phyloP scores from a whole-genome alignment of 768 basidiomycete species.

The Boletus eberwhitei region DNA sequence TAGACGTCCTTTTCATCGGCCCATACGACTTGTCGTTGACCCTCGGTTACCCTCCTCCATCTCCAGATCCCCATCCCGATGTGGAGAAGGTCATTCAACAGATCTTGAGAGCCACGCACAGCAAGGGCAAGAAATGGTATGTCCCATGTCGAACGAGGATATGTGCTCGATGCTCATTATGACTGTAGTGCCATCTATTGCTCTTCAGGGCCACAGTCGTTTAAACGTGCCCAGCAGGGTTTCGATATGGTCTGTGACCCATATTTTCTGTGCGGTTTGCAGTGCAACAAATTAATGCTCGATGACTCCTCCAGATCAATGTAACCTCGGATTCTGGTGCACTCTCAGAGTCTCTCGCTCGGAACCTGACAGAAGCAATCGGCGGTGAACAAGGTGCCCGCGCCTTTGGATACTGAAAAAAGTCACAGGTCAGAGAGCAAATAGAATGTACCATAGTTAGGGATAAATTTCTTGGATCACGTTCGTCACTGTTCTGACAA shows the following conservation, averaged over 20 bases:
- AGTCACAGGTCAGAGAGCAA: neutral
- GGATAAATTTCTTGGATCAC: neutral
- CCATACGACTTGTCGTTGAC: conserved; percentile 67
- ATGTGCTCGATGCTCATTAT: neutral
- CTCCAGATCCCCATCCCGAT: conserved; percentile 62
- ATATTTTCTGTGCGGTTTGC: neutral
- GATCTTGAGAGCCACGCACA: conserved; percentile 48
- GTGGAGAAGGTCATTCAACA: conserved; percentile 58
- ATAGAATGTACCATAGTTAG: neutral
- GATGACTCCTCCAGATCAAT: conserved; percentile 40
- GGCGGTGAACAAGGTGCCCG: conserved; percentile 8
- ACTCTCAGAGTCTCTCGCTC: conserved; percentile 35
- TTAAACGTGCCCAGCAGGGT: conserved; percentile 44
- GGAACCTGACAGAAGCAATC: conserved; percentile 22
- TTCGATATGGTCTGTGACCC: conserved; percentile 47
- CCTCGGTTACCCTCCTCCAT: conserved; percentile 56
- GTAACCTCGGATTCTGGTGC: conserved; percentile 45
- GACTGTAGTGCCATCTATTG: conserved; percentile 47
- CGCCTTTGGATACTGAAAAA: conserved; percentile 13
- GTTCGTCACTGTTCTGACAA: neutral
- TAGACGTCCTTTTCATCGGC: conserved; percentile 59
- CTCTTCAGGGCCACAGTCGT: conserved; percentile 42
- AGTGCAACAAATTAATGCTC: neutral
- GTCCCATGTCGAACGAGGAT: conserved; percentile 1
- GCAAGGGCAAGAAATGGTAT: conserved; percentile 63